Evolutionary conservation across 768 basidiomycete species (phyloP).

Genomic region (Rhodosporidiobolus odoratus): DNA sequence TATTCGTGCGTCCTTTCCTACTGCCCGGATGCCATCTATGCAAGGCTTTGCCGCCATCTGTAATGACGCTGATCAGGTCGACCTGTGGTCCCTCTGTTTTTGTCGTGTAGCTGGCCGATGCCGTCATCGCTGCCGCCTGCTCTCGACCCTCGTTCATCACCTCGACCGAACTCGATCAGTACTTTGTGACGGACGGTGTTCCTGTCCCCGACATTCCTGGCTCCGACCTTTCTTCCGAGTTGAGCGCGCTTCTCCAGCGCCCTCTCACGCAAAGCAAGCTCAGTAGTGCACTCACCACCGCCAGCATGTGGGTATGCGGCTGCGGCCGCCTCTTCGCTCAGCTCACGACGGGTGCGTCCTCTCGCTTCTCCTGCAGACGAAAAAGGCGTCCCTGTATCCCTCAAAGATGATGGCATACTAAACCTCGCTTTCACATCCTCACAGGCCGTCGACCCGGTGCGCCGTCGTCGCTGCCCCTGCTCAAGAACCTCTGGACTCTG

Average conservation of each 20-base stretch:
- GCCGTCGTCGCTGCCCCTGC: constrained; percentile 13
- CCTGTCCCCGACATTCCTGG: constrained; percentile 31
- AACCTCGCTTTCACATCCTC: not conserved
- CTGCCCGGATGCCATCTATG: too few species aligned
- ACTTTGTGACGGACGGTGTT: constrained; percentile 22
- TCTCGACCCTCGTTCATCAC: constrained; percentile 27
- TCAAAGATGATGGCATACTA: not conserved
- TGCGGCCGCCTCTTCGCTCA: constrained; percentile 14
- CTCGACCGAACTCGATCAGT: constrained; percentile 23
- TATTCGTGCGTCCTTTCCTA: constrained; percentile 11
- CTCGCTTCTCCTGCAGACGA: too few species aligned
- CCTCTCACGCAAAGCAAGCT: constrained; percentile 15
- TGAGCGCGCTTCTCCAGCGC: not conserved
- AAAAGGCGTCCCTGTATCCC: too few species aligned
- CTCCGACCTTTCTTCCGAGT: constrained; percentile 12
- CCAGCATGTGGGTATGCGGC: constrained; percentile 22
- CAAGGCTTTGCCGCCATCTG: too few species aligned
- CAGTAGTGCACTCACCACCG: not conserved
- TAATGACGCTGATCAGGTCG: too few species aligned
- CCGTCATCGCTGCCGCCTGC: constrained; percentile 18
- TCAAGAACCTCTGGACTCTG: constrained; percentile 32
- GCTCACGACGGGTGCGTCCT: constrained; percentile 13
- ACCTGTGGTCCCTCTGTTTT: too few species aligned
- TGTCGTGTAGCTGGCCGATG: constrained; percentile 37
- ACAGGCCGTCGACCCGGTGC: constrained; percentile 15